phyloP scores from a whole-genome alignment of 768 basidiomycete species.

The Strobilomyces confusus region DNA sequence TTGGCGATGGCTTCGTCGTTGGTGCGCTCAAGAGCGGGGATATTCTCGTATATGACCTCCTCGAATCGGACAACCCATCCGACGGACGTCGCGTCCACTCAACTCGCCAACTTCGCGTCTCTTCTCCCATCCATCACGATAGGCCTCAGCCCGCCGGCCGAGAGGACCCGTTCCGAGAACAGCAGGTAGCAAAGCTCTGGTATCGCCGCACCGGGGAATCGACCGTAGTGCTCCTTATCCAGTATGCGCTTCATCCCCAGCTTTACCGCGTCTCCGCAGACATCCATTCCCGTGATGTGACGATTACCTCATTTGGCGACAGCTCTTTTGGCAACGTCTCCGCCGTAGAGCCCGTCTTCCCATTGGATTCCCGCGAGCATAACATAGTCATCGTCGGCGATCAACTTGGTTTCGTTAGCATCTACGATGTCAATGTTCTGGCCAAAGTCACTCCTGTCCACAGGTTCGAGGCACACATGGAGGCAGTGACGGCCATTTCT shows the following conservation, averaged over 20 bases:
- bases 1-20: constrained; percentile 42
- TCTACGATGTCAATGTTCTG: constrained; percentile 49
- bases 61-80: constrained; percentile 23
- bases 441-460: constrained; percentile 33
- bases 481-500: constrained; percentile 62
- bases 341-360: constrained; percentile 43
- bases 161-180: neutral
- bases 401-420: constrained; percentile 55
- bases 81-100: constrained; percentile 14
- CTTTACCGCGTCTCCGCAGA: constrained; percentile 52
- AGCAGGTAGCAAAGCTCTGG: constrained; percentile 16
- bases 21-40: constrained; percentile 56
- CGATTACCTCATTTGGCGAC: constrained; percentile 48
- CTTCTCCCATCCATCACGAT: constrained; percentile 30
- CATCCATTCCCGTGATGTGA: constrained; percentile 22
- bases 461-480: constrained; percentile 61
- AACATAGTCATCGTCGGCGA: constrained; percentile 65
- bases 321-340: constrained; percentile 49
- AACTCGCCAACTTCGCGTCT: constrained; percentile 32
- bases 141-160: neutral
- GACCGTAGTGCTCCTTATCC: constrained; percentile 39
- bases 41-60: constrained; percentile 52
- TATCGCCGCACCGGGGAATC: constrained; percentile 8
- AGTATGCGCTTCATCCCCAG: constrained; percentile 44
- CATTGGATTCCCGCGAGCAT: constrained; percentile 33